Base-by-base conservation (phyloP, 495 filamentous ascomycete genomes). In the Aspergillus bridgeri region DNA sequence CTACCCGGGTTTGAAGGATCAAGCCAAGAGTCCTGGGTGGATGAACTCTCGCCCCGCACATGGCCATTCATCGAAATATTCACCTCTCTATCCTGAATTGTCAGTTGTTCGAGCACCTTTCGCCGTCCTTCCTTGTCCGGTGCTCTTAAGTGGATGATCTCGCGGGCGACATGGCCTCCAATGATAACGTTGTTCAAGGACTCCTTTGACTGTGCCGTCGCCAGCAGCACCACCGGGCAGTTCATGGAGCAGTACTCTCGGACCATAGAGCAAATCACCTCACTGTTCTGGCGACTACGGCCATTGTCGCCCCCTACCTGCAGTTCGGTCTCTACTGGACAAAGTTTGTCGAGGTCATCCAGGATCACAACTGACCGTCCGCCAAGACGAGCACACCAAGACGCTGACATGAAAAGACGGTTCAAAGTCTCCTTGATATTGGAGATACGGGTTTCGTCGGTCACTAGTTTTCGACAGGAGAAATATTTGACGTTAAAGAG, bases 181-280 rank as follows among this genome's bases (percentile, higher is more conserved):
- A 93, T 82, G 48, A 96, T 80, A 15, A 91, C 79, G 59, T 87
- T 89, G 66, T 95, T 89, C 46, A 96, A 69, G 3, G 87, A 87
- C 52, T 98, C 94, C 69, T 98, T 97, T 20, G 87, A 86, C 68
- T 96, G 90, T 8, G 92, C 91, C 19, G 93, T 98, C n/a, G 89
- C 91, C 27, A 96, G 80, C 15, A 98, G 75, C 25, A 94, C 88
- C 20, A 98, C 88, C 3, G 88, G 86, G 57, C 85, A 91, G 45
- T 89, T 86, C 67, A 75, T 72, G 0, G 78, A 75, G 60, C 91
- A 96, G 64, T 89, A 93, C 61, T 96, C 89, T 54, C 86, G 83
- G 0, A 90, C 89, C 64, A 92, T 85, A 3, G 87, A 83, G 65
- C 92, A 90, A 20, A 98, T 79, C 3, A 90, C 80, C 67, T 98